Conservation (phyloP, 306 rosid genomes). For the Cotoneaster glaucophyllus region DNA sequence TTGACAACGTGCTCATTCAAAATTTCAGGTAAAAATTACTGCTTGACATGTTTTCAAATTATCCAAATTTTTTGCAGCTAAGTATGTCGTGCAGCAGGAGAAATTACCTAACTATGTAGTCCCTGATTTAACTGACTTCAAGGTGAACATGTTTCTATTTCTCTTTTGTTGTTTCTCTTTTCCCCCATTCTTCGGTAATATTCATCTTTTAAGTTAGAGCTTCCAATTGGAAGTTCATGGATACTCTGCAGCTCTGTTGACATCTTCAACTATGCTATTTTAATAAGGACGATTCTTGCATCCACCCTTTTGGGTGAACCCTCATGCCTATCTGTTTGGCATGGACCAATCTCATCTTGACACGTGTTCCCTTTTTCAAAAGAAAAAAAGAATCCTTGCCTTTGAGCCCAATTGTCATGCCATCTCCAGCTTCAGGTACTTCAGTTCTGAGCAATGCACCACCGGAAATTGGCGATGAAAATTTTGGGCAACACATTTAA, state of each 20-base stretch:
- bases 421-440: too few relatives aligned
- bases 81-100: slow-evolving; percentile 29
- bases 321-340: too few relatives aligned
- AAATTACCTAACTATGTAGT: slow-evolving; percentile 33
- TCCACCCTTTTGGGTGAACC: too few relatives aligned
- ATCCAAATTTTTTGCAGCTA: slow-evolving; percentile 16
- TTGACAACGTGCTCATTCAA: background rate
- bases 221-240: background rate
- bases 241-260: background rate
- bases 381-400: too few relatives aligned
- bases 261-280: background rate
- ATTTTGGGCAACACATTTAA: too few relatives aligned
- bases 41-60: background rate
- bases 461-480: too few relatives aligned
- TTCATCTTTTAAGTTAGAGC: background rate
- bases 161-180: background rate
- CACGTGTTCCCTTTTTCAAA: too few relatives aligned
- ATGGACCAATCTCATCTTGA: too few relatives aligned
- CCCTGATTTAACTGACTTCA: slow-evolving; percentile 34
- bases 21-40: background rate
- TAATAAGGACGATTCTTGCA: background rate
- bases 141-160: slow-evolving; percentile 4
- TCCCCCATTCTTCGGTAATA: background rate
- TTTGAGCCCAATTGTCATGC: too few relatives aligned
- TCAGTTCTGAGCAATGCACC: too few relatives aligned